These are phyloP conservation scores for Tolypocladium endophyticum DNA, from an alignment of 2,329 filamentous ascomycete species.

Conservation along the genomic window DNA sequence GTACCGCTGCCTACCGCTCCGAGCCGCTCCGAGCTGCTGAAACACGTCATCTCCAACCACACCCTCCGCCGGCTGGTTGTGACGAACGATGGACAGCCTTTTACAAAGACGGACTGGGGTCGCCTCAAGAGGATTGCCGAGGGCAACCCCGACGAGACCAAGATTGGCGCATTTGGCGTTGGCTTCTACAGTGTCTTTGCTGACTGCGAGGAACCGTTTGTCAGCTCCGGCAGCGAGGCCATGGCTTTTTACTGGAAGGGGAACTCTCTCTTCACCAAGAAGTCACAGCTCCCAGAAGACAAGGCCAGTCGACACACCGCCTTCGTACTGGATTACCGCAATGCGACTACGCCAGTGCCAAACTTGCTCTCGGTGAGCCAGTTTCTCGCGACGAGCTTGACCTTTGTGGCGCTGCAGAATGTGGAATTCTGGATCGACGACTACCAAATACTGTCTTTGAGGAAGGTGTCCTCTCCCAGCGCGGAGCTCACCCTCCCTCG, in stretches of 20 bases:
- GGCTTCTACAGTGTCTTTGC: slow-evolving; percentile 98
- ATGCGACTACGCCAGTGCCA: slow-evolving; percentile 75
- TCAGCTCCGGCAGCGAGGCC: slow-evolving; percentile 81
- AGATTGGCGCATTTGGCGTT: slow-evolving; percentile 96
- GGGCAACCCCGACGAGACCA: slow-evolving; percentile 96
- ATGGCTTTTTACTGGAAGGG: slow-evolving; percentile 99
- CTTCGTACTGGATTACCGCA: slow-evolving; percentile 93
- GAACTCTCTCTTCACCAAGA: slow-evolving; percentile 91
- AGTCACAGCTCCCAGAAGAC: slow-evolving; percentile 60
- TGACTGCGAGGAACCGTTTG: slow-evolving; percentile 95
- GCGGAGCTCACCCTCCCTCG: slow-evolving; percentile 61
- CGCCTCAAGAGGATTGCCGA: slow-evolving; percentile 95
- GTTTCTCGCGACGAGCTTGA: slow-evolving; percentile 89
- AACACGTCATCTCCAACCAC: slow-evolving; percentile 75
- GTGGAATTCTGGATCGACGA: slow-evolving; percentile 90
- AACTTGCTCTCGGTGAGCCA: slow-evolving; percentile 79
- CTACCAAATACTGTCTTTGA: slow-evolving; percentile 66
- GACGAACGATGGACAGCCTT: slow-evolving; percentile 82
- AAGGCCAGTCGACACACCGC: slow-evolving; percentile 64
- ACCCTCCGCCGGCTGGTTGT: slow-evolving; percentile 82
- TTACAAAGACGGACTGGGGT: slow-evolving; percentile 85
- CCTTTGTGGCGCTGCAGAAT: slow-evolving; percentile 79
- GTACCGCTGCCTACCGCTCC: slow-evolving; percentile 59
- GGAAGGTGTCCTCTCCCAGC: slow-evolving; percentile 78
- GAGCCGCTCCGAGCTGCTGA: slow-evolving; percentile 61